Evolutionary conservation across 2,329 filamentous ascomycete species (phyloP).

Genomic region (Pestalotiopsis sp.): DNA sequence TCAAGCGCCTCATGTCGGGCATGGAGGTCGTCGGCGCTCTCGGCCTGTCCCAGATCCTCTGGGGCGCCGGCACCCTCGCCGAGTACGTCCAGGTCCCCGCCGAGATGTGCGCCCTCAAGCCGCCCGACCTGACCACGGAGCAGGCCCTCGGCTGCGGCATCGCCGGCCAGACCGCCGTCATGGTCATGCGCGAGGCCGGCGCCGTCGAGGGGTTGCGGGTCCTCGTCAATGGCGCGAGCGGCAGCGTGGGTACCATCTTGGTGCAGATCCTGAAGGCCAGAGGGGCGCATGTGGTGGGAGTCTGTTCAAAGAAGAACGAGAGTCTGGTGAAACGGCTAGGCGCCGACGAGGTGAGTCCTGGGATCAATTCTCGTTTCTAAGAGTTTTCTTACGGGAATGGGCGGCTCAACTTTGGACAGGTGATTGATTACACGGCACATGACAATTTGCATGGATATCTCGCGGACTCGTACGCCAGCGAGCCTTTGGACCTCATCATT

Average conservation of each 20-base stretch:
- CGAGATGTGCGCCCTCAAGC: slow-evolving; percentile 9
- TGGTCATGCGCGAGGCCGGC: slow-evolving; percentile 11
- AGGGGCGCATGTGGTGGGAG: slow-evolving; percentile 7
- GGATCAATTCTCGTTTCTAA: neutral
- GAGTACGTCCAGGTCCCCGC: slow-evolving; percentile 12
- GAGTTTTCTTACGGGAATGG: neutral
- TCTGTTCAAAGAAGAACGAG: slow-evolving; percentile 12
- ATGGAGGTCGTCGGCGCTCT: slow-evolving; percentile 14
- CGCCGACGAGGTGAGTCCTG: slow-evolving; percentile 7
- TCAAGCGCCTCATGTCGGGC: slow-evolving; percentile 3
- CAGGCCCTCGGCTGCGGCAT: slow-evolving; percentile 10
- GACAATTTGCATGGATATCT: slow-evolving; percentile 6
- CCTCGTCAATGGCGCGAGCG: slow-evolving; percentile 15
- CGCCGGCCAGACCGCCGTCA: slow-evolving; percentile 14
- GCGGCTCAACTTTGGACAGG: neutral
- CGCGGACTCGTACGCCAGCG: neutral
- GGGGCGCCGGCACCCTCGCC: slow-evolving; percentile 13
- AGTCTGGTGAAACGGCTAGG: slow-evolving; percentile 10
- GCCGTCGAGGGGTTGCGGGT: slow-evolving; percentile 2
- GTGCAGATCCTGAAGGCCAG: slow-evolving; percentile 11
- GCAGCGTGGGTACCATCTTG: slow-evolving; percentile 15
- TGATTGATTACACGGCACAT: slow-evolving; percentile 15
- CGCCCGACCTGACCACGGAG: neutral
- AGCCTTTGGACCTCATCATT: slow-evolving; percentile 11
- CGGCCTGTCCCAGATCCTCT: slow-evolving; percentile 10